Evolutionary conservation across 495 filamentous ascomycete genomes (phyloP).

Genomic region (Xylaria grammica): DNA sequence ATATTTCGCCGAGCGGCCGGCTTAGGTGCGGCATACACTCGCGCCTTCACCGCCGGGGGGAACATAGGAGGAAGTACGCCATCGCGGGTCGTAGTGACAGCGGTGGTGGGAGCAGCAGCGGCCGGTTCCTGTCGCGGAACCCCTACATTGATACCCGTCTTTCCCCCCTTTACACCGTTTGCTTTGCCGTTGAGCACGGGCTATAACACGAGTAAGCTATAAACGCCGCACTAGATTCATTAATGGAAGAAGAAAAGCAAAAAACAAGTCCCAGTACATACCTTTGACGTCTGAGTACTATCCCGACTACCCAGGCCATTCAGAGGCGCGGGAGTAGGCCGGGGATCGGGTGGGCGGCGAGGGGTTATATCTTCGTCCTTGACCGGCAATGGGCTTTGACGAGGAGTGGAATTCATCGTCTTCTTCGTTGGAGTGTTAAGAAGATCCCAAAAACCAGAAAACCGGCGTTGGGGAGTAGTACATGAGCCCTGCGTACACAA

Average conservation of each 20-base stretch:
- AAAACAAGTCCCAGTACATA: not conserved
- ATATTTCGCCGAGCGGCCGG: not conserved
- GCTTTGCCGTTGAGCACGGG: not conserved
- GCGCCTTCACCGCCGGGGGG: conserved; percentile 1
- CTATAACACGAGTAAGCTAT: not conserved
- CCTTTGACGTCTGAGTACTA: not conserved
- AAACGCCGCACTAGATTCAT: not conserved
- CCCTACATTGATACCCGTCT: no score
- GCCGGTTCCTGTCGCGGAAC: not conserved
- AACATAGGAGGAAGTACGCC: not conserved
- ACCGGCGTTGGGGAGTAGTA: not conserved
- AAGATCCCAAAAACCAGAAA: not conserved
- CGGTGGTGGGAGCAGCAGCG: not conserved
- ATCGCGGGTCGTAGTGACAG: not conserved
- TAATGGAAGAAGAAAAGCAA: no score
- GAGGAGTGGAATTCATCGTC: not conserved
- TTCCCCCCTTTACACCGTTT: not conserved
- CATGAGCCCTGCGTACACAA: not conserved
- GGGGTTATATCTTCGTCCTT: not conserved
- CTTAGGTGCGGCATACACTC: not conserved
- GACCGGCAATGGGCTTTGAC: not conserved
- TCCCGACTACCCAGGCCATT: not conserved
- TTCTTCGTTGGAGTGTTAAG: not conserved
- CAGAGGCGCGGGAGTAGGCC: not conserved
- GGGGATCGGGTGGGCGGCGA: not conserved